Base-by-base conservation (phyloP, 2,329 filamentous ascomycete species). In the Talaromyces sp. region DNA sequence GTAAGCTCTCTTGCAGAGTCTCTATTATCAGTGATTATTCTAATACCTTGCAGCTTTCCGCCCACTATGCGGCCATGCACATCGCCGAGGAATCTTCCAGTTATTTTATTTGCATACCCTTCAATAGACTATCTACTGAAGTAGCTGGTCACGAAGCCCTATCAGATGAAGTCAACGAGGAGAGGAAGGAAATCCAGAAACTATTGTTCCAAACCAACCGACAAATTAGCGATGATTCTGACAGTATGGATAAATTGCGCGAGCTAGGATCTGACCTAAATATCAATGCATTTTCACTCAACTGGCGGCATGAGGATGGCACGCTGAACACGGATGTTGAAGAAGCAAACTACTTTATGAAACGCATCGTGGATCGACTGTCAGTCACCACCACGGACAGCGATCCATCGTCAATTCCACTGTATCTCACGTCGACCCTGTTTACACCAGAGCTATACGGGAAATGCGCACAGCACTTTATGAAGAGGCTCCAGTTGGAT, bases 271-370 rank as follows among this genome's bases (percentile, higher is more conserved):
- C 32, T n/a, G 55, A 57, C 27, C 7, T 44, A 2, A 47, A 42
- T 9, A 57, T 57, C 36, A 57, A 57, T 30, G 36, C 55, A 3
- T 57, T 57, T 28, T 30, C 55, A 63, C 65, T 77, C 28, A 82
- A 82, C 62, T 82, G 78, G 71, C 70, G 72, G 2, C 64, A 78
- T 49, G 57, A 66, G 0, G 64, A 80, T 15, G 78, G 76, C 0
- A 67, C 51, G 0, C 67, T 79, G 17, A 82, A 82, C 62, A 69
- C 67, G 0, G 78, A 81, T 52, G 68, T 81, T 2, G 78, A 80
- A 61, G 79, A 81, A 63, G 79, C 80, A 4, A 82, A 82, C 61
- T 79, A 81, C 62, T 71, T 82, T 25, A 82, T 80, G 74, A 73
- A 72, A 61, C 70, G 75, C 4, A 75, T 82, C 9, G 70, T 81